Conservation (phyloP, 768 basidiomycete species). For the Amanita subjunquillea region DNA sequence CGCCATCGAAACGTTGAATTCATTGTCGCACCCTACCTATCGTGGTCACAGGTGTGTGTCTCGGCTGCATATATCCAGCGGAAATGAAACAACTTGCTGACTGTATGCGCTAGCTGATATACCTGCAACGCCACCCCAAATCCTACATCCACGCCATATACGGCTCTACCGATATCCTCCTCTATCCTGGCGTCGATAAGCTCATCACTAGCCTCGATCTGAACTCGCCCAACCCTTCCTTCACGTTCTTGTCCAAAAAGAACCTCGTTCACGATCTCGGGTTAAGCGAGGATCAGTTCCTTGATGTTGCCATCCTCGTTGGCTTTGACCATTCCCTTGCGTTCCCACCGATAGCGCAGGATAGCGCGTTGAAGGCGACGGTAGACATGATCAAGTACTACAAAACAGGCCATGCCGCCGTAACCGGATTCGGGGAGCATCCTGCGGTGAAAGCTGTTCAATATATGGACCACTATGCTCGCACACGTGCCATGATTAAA, state of each 20-base stretch:
- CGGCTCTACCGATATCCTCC: conserved; percentile 80
- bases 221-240: conserved; percentile 50
- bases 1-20: conserved; percentile 94
- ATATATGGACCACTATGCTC: conserved; percentile 81
- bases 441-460: conserved; percentile 70
- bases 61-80: conserved; percentile 7
- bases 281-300: conserved; percentile 82
- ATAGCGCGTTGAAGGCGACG: conserved; percentile 73
- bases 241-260: conserved; percentile 80
- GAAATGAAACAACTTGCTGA: not conserved
- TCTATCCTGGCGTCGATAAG: conserved; percentile 83
- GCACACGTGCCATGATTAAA: conserved; percentile 86
- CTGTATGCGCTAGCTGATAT: conserved; percentile 58
- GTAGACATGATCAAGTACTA: conserved; percentile 91
- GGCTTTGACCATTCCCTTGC: conserved; percentile 76
- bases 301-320: conserved; percentile 87
- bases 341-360: conserved; percentile 76
- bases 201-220: conserved; percentile 87
- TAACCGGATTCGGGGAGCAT: conserved; percentile 68
- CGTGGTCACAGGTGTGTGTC: conserved; percentile 88
- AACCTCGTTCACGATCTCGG: conserved; percentile 45
- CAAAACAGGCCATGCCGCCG: conserved; percentile 79
- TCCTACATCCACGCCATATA: conserved; percentile 92
- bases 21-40: conserved; percentile 89
- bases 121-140: conserved; percentile 88